Percentiles rank a stretch among this genome's conserved stretches.
Evolutionary conservation across 139 green algal species (phyloP).

Genomic region (Coelastrella sp.): DNA sequence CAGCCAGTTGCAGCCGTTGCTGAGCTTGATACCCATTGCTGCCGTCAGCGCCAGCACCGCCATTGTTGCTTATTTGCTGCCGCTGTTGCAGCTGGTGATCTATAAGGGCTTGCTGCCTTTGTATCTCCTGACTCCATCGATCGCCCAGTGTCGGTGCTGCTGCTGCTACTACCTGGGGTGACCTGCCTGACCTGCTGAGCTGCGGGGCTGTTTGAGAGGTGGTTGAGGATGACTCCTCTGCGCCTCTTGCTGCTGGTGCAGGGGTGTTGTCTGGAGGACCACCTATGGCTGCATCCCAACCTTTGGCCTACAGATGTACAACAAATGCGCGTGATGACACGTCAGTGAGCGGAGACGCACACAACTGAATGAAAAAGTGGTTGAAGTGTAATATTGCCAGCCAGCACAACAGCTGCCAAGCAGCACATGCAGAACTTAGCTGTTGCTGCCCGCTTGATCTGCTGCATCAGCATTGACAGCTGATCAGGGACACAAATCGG

Average conservation of each 20-base stretch:
- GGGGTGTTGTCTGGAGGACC: not conserved
- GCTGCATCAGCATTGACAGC: too few species aligned
- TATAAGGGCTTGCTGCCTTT: conserved; percentile 3
- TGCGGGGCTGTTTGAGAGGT: too few species aligned
- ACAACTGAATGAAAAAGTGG: not conserved
- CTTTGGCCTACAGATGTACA: not conserved
- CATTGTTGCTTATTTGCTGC: not conserved
- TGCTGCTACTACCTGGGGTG: not conserved
- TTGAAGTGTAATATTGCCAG: not conserved
- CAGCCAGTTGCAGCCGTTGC: not conserved
- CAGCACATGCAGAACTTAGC: not conserved
- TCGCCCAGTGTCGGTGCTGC: conserved; percentile 3
- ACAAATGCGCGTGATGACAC: not conserved
- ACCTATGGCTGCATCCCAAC: not conserved
- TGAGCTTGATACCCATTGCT: not conserved
- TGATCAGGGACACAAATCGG: too few species aligned
- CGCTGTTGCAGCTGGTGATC: conserved; percentile 7
- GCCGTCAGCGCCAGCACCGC: not conserved
- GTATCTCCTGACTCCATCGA: not conserved
- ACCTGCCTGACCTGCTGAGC: not conserved
- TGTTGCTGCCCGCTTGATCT: too few species aligned
- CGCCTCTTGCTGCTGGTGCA: conserved; percentile 1
- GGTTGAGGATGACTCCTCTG: too few species aligned
- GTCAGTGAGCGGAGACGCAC: not conserved
- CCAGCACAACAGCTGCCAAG: not conserved